Conservation (phyloP, 768 basidiomycete genomes). For the Pleurotus citrinopileatus region DNA sequence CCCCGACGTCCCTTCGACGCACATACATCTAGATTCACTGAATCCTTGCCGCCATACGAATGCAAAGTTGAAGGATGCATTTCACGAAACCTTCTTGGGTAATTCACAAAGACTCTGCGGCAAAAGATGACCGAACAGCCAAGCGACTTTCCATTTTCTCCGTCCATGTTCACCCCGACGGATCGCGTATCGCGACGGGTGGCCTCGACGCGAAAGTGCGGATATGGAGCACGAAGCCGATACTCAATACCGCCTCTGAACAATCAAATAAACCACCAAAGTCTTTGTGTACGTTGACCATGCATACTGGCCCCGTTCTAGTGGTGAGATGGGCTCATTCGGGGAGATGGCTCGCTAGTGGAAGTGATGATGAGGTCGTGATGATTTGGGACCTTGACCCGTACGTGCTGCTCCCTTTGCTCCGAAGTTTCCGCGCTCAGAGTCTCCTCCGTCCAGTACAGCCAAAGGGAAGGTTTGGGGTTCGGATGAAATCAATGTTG, state of each 20-base stretch:
- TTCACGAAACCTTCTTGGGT: constrained; percentile 92
- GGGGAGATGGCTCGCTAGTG: constrained; percentile 92
- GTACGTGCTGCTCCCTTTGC: constrained; percentile 49
- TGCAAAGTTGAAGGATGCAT: constrained; percentile 45
- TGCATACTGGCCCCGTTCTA: constrained; percentile 93
- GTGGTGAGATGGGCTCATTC: constrained; percentile 93
- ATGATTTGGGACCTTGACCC: constrained; percentile 98
- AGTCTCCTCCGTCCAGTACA: constrained; percentile 38
- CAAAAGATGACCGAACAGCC: constrained; percentile 55
- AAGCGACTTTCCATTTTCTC: constrained; percentile 88
- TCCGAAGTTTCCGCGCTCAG: no score
- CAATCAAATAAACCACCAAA: constrained; percentile 74
- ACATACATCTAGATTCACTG: no score
- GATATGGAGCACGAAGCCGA: constrained; percentile 96
- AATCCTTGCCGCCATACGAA: no score
- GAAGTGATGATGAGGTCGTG: constrained; percentile 92
- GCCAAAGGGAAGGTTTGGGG: constrained; percentile 91
- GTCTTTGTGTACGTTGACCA: constrained; percentile 83
- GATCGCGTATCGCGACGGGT: constrained; percentile 95
- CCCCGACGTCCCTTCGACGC: no score
- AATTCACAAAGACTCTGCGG: constrained; percentile 54
- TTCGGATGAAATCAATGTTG: constrained; percentile 92
- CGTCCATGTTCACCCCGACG: constrained; percentile 92
- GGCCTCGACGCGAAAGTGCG: constrained; percentile 94
- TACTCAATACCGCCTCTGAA: constrained; percentile 73